phyloP scores from a whole-genome alignment of 2,329 filamentous ascomycete genomes.

The Pezicula radicicola region DNA sequence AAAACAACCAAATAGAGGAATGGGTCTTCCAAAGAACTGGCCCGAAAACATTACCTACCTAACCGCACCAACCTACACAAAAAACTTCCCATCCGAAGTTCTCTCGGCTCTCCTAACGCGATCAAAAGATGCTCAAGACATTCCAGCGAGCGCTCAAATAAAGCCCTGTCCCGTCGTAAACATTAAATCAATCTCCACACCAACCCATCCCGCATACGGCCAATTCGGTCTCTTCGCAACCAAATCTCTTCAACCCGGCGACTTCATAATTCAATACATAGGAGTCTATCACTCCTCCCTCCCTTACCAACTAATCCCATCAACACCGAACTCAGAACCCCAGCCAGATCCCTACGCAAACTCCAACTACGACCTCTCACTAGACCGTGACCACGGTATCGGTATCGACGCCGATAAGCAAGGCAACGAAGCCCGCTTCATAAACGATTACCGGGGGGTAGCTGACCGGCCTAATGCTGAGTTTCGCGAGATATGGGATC shows the following conservation, averaged over 20 bases:
- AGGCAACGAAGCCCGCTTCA: slow-evolving; percentile 64
- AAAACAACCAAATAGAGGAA: background rate
- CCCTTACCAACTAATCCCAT: background rate
- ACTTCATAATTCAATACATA: slow-evolving; percentile 59
- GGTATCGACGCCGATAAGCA: slow-evolving; percentile 56
- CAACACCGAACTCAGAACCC: background rate
- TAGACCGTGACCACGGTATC: slow-evolving; percentile 52
- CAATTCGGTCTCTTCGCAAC: slow-evolving; percentile 61
- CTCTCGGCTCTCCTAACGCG: slow-evolving; percentile 15
- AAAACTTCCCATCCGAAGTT: slow-evolving; percentile 23
- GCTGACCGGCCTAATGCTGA: slow-evolving; percentile 35
- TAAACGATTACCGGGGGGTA: slow-evolving; percentile 65
- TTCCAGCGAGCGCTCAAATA: slow-evolving; percentile 33
- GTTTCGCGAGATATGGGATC: slow-evolving; percentile 57
- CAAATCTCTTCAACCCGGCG: slow-evolving; percentile 47
- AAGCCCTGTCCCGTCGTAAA: slow-evolving; percentile 47
- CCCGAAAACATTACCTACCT: slow-evolving; percentile 51
- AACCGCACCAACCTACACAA: slow-evolving; percentile 43
- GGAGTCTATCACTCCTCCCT: slow-evolving; percentile 51
- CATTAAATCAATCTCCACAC: slow-evolving; percentile 49
- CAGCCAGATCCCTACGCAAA: slow-evolving; percentile 30
- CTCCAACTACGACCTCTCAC: slow-evolving; percentile 63
- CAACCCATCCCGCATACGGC: slow-evolving; percentile 53
- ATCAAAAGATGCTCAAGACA: slow-evolving; percentile 24
- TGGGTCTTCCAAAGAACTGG: slow-evolving; percentile 52